Evolutionary conservation across 192 early-diverging fungal genomes (phyloP).

Genomic region (Coemansia reversa): DNA sequence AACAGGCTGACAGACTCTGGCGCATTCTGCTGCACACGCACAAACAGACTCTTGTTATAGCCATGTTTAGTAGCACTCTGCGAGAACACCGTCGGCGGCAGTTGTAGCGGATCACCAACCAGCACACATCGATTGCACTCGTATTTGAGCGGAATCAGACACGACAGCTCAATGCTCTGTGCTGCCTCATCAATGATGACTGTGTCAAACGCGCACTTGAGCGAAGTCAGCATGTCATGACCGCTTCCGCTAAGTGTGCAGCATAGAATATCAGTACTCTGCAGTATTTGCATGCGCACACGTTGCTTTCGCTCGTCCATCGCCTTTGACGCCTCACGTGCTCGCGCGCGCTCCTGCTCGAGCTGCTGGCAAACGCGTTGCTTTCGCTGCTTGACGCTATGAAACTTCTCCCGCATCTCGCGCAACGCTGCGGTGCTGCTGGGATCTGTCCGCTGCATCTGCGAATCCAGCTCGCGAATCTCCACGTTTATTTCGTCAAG

Average conservation of each 20-base stretch:
- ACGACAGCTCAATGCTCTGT: constrained; percentile 84
- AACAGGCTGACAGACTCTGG: constrained; percentile 72
- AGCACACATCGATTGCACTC: constrained; percentile 78
- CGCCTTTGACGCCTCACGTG: constrained; percentile 42
- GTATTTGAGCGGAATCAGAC: constrained; percentile 85
- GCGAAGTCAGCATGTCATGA: constrained; percentile 71
- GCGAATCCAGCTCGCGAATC: constrained; percentile 18
- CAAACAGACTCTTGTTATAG: constrained; percentile 90
- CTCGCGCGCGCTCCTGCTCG: constrained; percentile 28
- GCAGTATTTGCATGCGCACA: constrained; percentile 65
- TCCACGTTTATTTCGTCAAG: constrained; percentile 30
- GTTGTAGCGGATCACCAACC: constrained; percentile 93
- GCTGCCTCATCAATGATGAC: constrained; percentile 98
- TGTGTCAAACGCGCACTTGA: constrained; percentile 69
- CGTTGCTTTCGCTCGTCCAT: constrained; percentile 57
- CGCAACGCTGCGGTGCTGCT: constrained; percentile 18
- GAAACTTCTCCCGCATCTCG: constrained; percentile 21
- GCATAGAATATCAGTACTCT: constrained; percentile 79
- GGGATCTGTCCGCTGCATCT: constrained; percentile 21
- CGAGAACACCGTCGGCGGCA: constrained; percentile 90
- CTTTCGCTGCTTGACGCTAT: constrained; percentile 14
- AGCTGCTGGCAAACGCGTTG: constrained; percentile 13
- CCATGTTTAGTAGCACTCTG: constrained; percentile 60
- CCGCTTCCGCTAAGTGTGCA: constrained; percentile 86
- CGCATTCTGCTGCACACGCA: constrained; percentile 70